These are phyloP conservation scores for Angophora floribunda DNA, from an alignment of 345 rosid species.

Conservation along the genomic window DNA sequence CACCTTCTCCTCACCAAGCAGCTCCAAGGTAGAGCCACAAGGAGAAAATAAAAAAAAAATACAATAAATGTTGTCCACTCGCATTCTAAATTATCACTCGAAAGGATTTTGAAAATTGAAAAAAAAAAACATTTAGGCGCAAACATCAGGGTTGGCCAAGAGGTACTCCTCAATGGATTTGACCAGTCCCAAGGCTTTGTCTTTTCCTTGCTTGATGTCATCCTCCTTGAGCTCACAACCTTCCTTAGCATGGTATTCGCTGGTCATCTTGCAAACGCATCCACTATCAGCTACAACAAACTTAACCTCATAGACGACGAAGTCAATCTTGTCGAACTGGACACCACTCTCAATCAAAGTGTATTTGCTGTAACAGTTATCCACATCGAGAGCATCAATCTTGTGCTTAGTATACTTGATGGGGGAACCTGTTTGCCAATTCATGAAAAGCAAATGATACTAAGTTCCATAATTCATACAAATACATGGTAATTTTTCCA, in stretches of 20 bases:
- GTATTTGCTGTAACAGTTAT: conserved; percentile 14
- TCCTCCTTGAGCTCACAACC: conserved; percentile 14
- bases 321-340: conserved; percentile 5
- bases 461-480: no score
- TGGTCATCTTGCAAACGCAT: conserved; percentile 19
- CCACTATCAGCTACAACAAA: conserved; percentile 20
- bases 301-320: conserved; percentile 7
- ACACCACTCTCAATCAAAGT: conserved; percentile 29
- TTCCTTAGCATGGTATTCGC: conserved; percentile 18
- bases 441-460: background rate
- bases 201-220: conserved; percentile 19
- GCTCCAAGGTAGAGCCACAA: background rate
- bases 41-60: background rate
- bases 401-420: conserved; percentile 17
- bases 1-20: background rate
- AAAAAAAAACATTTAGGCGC: background rate
- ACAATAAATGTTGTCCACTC: background rate
- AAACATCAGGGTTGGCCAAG: conserved; percentile 17
- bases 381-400: conserved; percentile 18
- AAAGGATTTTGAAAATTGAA: background rate
- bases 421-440: conserved; percentile 1
- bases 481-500: background rate
- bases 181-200: conserved; percentile 18
- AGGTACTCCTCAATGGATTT: conserved; percentile 26
- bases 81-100: background rate